Percentiles rank a stretch among this genome's conserved stretches.
These are phyloP conservation scores for Dipodascus geniculatus DNA, from an alignment of 805 yeast genomes.

Conservation along the genomic window DNA sequence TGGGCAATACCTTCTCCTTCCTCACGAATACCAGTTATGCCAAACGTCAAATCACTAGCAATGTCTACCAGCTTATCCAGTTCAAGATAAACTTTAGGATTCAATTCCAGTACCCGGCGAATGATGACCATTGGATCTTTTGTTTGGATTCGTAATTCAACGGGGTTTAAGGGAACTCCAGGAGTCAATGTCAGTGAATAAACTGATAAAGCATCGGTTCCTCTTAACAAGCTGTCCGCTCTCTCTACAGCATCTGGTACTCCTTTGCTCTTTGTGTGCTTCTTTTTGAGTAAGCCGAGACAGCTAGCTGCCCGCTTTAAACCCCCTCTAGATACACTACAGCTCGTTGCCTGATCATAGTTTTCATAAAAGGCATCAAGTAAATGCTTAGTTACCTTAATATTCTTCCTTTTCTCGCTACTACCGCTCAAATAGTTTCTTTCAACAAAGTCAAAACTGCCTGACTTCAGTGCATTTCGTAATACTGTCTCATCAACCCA, in stretches of 20 bases:
- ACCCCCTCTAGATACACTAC: slow-evolving; percentile 29
- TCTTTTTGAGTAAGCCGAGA: slow-evolving; percentile 12
- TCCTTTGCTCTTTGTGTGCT: neutral
- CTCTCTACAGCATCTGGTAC: slow-evolving; percentile 8
- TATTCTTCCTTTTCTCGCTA: slow-evolving; percentile 1
- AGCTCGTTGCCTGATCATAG: slow-evolving; percentile 33
- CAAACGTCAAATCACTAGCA: slow-evolving; percentile 10
- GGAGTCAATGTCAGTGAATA: slow-evolving; percentile 21
- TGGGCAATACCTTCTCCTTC: slow-evolving; percentile 8
- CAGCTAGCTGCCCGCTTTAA: slow-evolving; percentile 28
- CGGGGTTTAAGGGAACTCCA: slow-evolving; percentile 20
- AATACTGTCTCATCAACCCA: slow-evolving; percentile 11
- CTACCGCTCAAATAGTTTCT: slow-evolving; percentile 4
- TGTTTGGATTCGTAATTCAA: slow-evolving; percentile 15
- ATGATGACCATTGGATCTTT: slow-evolving; percentile 19
- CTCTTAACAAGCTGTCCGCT: slow-evolving; percentile 17
- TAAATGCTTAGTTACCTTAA: slow-evolving; percentile 6
- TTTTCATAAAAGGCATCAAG: slow-evolving; percentile 29
- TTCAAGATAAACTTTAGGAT: slow-evolving; percentile 21
- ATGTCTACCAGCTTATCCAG: slow-evolving; percentile 16
- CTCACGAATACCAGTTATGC: slow-evolving; percentile 3
- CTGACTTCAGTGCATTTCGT: slow-evolving; percentile 14
- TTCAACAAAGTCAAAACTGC: slow-evolving; percentile 17
- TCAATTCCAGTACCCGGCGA: slow-evolving; percentile 21
- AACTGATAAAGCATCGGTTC: slow-evolving; percentile 19